These are phyloP conservation scores for Debaryomyces fabryi DNA, from an alignment of 1,139 yeast species.

Conservation along the genomic window DNA sequence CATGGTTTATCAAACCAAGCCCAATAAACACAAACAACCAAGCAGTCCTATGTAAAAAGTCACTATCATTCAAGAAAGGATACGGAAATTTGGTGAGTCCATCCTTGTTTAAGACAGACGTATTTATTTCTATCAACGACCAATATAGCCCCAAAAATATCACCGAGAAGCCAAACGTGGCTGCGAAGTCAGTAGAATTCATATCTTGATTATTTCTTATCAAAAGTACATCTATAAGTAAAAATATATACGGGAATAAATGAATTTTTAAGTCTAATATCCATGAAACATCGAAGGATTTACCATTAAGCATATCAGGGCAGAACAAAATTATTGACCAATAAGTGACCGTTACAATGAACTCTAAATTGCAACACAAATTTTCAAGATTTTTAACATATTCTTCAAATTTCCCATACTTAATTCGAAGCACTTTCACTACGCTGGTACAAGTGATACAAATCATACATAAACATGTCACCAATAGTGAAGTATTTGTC, in stretches of 20 bases:
- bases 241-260: slow-evolving; percentile 24
- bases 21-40: slow-evolving; percentile 9
- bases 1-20: neutral
- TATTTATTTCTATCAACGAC: slow-evolving; percentile 14
- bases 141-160: slow-evolving; percentile 7
- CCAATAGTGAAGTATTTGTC: slow-evolving; percentile 54
- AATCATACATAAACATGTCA: slow-evolving; percentile 4
- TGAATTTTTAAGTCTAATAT: slow-evolving; percentile 27
- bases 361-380: slow-evolving; percentile 22
- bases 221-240: slow-evolving; percentile 10
- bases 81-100: slow-evolving; percentile 21
- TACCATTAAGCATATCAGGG: slow-evolving; percentile 24
- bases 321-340: slow-evolving; percentile 23
- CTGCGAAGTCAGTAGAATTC: neutral
- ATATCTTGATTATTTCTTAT: slow-evolving; percentile 6
- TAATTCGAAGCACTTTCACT: neutral
- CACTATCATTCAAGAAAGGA: slow-evolving; percentile 20
- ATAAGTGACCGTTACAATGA: slow-evolving; percentile 25
- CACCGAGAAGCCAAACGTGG: slow-evolving; percentile 7
- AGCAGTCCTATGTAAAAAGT: slow-evolving; percentile 8
- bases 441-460: neutral
- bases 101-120: slow-evolving; percentile 10
- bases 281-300: slow-evolving; percentile 20
- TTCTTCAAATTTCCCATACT: neutral
- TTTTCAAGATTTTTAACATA: slow-evolving; percentile 11